Percentiles rank a stretch among this genome's conserved stretches.
phyloP scores from a whole-genome alignment of 441 rosid genomes.

The Syzygium syzygioides region DNA sequence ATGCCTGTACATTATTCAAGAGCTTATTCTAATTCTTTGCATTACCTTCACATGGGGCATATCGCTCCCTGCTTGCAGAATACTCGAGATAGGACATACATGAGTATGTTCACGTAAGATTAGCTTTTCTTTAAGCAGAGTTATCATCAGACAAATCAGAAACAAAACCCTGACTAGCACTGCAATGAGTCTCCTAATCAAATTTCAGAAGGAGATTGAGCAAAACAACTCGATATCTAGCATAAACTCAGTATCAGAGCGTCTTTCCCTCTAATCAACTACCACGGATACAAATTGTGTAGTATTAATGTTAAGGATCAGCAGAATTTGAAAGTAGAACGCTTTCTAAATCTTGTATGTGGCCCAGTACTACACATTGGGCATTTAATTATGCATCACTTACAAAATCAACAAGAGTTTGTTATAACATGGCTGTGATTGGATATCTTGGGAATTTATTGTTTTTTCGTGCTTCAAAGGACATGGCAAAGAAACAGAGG shows the following conservation, averaged over 20 bases:
- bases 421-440: neutral
- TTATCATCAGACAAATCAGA: neutral
- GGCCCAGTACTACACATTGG: neutral
- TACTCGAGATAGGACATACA: neutral
- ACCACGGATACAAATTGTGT: neutral
- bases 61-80: neutral
- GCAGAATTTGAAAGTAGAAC: neutral
- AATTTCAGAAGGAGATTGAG: neutral
- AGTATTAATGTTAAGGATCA: neutral
- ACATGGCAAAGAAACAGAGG: neutral
- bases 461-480: neutral
- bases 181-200: neutral
- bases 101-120: neutral
- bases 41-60: neutral
- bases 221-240: neutral
- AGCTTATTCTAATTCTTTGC: neutral
- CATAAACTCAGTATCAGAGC: neutral
- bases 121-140: neutral
- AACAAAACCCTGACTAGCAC: neutral
- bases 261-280: neutral
- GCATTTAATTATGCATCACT: neutral
- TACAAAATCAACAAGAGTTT: neutral
- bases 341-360: neutral
- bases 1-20: neutral
- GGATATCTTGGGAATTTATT: neutral